Percentiles rank a stretch among this genome's conserved stretches.
phyloP scores from a whole-genome alignment of 1,284 basidiomycete genomes.

The Thecaphora thlaspeos region DNA sequence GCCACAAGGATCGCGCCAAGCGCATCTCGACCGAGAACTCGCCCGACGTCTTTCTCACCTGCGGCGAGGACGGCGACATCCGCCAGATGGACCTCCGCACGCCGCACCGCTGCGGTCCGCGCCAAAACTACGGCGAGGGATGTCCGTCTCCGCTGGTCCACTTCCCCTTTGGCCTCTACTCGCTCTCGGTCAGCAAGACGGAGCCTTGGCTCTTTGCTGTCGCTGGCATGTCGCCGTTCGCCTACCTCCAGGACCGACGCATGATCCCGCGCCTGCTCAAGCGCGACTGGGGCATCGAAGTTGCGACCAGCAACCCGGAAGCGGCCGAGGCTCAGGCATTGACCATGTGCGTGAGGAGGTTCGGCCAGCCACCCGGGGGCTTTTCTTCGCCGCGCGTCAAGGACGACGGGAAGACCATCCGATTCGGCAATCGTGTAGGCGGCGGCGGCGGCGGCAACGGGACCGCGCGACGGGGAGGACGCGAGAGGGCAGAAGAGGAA shows the following conservation, averaged over 20 bases:
- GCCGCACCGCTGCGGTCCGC: slow-evolving; percentile 63
- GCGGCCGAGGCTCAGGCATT: slow-evolving; percentile 61
- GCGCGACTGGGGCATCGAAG: slow-evolving; percentile 71
- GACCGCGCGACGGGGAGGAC: too few relatives aligned
- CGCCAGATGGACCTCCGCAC: slow-evolving; percentile 81
- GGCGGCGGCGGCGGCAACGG: slow-evolving; percentile 57
- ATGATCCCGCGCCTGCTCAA: slow-evolving; percentile 68
- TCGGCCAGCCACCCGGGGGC: slow-evolving; percentile 66
- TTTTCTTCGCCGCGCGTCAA: slow-evolving; percentile 16
- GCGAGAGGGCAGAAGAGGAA: slow-evolving; percentile 41
- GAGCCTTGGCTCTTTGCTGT: slow-evolving; percentile 62
- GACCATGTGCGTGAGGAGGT: slow-evolving; percentile 79
- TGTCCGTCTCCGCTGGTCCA: slow-evolving; percentile 70
- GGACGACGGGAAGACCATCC: slow-evolving; percentile 8
- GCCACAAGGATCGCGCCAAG: slow-evolving; percentile 62
- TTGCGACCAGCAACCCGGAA: neutral
- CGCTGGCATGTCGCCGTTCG: slow-evolving; percentile 63
- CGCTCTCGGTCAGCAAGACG: slow-evolving; percentile 59
- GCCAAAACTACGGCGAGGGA: slow-evolving; percentile 2
- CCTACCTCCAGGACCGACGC: slow-evolving; percentile 83
- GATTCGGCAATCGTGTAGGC: too few relatives aligned
- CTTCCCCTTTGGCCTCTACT: slow-evolving; percentile 59
- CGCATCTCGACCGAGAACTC: slow-evolving; percentile 78
- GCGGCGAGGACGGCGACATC: slow-evolving; percentile 69
- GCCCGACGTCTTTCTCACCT: slow-evolving; percentile 78